Percentiles rank a stretch among this genome's conserved stretches.
These are phyloP conservation scores for Neofusicoccum umdonicola DNA, from an alignment of 2,329 filamentous ascomycete species.

Conservation along the genomic window DNA sequence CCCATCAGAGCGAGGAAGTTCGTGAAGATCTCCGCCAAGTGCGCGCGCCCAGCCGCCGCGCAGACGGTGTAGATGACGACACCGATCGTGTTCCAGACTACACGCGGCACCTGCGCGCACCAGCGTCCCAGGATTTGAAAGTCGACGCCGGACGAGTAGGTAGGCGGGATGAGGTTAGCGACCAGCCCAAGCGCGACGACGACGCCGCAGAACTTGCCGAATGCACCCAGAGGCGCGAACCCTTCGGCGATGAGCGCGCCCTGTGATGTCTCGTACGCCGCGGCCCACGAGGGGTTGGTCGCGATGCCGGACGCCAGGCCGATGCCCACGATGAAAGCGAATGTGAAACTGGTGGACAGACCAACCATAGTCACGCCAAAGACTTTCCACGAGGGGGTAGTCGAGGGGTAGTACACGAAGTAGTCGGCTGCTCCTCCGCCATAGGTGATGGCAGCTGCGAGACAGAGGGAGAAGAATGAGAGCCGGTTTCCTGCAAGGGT, in stretches of 20 bases:
- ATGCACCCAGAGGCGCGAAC: constrained; percentile 57
- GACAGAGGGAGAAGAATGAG: constrained; percentile 68
- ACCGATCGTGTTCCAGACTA: constrained; percentile 63
- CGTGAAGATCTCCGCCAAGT: constrained; percentile 63
- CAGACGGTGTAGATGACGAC: constrained; percentile 64
- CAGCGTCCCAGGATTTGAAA: constrained; percentile 64
- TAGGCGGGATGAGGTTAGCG: constrained; percentile 64
- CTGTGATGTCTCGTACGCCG: constrained; percentile 58
- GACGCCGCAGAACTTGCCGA: constrained; percentile 67
- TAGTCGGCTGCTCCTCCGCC: constrained; percentile 63
- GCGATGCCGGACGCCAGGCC: constrained; percentile 60
- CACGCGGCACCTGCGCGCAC: constrained; percentile 58
- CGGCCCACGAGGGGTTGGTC: constrained; percentile 52
- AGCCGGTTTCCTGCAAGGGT: constrained; percentile 58
- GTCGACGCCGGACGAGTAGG: constrained; percentile 65
- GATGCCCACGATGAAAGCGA: constrained; percentile 61
- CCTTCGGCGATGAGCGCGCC: constrained; percentile 65
- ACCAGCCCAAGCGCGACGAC: constrained; percentile 63
- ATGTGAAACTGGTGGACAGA: constrained; percentile 57
- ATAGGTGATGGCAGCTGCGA: constrained; percentile 65
- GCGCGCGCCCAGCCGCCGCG: constrained; percentile 59
- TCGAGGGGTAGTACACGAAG: constrained; percentile 63
- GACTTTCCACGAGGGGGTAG: constrained; percentile 51
- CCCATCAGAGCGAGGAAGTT: constrained; percentile 71
- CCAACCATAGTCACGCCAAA: constrained; percentile 59